Conservation (phyloP, 768 basidiomycete genomes). For the Lactarius hatsudake region DNA sequence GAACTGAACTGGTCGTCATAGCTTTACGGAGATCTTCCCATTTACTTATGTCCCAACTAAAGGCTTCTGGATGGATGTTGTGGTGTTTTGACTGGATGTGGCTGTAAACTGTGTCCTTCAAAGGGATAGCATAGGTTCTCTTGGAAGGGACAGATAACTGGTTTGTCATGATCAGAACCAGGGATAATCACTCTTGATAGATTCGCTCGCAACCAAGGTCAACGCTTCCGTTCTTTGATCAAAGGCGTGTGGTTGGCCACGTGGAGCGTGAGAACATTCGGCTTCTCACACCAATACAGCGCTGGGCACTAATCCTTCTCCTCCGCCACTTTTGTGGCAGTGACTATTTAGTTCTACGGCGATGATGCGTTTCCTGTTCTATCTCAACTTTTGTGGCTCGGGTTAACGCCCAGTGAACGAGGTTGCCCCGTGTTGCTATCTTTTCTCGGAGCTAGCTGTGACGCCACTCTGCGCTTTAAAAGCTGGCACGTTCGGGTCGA, state of each 20-base stretch:
- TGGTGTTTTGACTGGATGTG: constrained; percentile 64
- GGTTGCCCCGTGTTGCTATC: not conserved
- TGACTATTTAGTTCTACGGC: not conserved
- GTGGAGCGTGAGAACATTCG: not conserved
- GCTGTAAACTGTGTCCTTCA: constrained; percentile 53
- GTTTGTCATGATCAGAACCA: constrained; percentile 58
- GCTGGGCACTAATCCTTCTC: not conserved
- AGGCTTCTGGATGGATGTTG: constrained; percentile 80
- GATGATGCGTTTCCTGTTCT: not conserved
- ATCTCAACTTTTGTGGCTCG: not conserved
- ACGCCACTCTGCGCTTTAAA: not conserved
- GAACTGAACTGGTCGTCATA: constrained; percentile 47
- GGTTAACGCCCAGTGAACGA: not conserved
- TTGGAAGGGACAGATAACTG: constrained; percentile 75
- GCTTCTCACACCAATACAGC: not conserved
- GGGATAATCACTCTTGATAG: not conserved
- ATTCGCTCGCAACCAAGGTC: not conserved
- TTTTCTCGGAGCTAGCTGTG: constrained; percentile 1
- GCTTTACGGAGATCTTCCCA: constrained; percentile 70
- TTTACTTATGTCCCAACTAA: constrained; percentile 67
- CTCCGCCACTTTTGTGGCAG: not conserved
- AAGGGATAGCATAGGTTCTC: constrained; percentile 53
- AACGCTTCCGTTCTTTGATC: not conserved
- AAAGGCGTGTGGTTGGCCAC: not conserved
- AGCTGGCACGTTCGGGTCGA: constrained; percentile 8